Evolutionary conservation across 2,329 filamentous ascomycete species (phyloP), one percentile per base, ranked within the genome.

Genomic region (Alternaria angustiovoidea): DNA sequence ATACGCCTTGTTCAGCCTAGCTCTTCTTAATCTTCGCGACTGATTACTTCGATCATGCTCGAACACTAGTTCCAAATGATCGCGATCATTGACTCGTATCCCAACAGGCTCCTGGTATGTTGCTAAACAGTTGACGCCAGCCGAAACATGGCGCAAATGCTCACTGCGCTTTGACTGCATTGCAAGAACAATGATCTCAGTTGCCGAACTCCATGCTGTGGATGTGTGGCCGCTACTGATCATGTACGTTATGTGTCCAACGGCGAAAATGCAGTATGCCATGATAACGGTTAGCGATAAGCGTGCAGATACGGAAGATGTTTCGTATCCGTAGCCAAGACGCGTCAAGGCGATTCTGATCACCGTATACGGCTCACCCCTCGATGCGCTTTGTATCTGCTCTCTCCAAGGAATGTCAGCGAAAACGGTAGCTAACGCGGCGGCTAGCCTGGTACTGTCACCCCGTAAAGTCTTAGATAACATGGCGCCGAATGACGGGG

Each of bases 181-280:
- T 3, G 68, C 68, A 4, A 69, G 60, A 8, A 57, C 14, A 2
- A 67, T 43, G 3, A 67, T 47, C 38, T 67, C 66, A 2, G 52
- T 59, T 7, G 59, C 54, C 0, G 63, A 65, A 22, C 59, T 54
- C 68, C 64, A 69, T 7, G 66, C 62, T 5, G 62, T 62, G 0
- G 63, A 67, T 18, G 61, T 62, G n/a, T 47, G 51, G 20, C 64
- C 64, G 11, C 59, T 61, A 22, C 38, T 26, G 20, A 66, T 18
- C 16, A 60, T 54, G 28, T 65, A 69, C 1, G 39, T 7, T 7
- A 67, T 14, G 46, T 67, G 64, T 2, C 12, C 41, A 5, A 64
- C 24, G 5, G 55, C 49, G 16, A 63, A 14, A 1, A 62, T 7
- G 41, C 62, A 65, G 39, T 65, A 67, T 6, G 39, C 16, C 1